These are phyloP conservation scores for Boletus patriciae DNA, from an alignment of 768 basidiomycete genomes.

Conservation along the genomic window DNA sequence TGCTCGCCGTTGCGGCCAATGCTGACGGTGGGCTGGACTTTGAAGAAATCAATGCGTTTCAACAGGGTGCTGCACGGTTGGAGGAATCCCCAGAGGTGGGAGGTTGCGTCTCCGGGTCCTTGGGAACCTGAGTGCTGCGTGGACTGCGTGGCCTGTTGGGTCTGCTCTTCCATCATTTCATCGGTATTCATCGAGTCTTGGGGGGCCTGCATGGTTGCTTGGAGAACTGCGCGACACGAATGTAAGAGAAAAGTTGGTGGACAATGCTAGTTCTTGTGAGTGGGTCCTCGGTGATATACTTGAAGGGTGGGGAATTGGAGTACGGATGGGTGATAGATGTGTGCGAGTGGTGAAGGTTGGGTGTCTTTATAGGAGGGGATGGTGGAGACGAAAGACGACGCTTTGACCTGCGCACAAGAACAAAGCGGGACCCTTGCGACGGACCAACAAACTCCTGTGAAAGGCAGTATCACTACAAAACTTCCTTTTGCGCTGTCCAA, in stretches of 20 bases:
- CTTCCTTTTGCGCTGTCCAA: slow-evolving; percentile 1
- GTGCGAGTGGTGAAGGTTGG: not conserved
- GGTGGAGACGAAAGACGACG: not conserved
- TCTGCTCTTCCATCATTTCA: slow-evolving; percentile 33
- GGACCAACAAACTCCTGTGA: slow-evolving; percentile 18
- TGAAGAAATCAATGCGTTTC: slow-evolving; percentile 62
- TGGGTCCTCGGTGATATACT: not conserved
- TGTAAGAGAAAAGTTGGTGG: not conserved
- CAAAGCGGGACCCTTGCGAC: slow-evolving; percentile 15
- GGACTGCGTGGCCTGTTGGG: slow-evolving; percentile 42
- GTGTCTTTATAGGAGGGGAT: slow-evolving; percentile 21
- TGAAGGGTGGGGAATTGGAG: not conserved
- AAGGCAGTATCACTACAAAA: slow-evolving; percentile 15
- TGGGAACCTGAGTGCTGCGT: slow-evolving; percentile 39
- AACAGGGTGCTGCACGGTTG: slow-evolving; percentile 58
- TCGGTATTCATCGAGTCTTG: slow-evolving; percentile 29
- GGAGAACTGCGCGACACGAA: not conserved
- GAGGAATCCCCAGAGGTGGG: slow-evolving; percentile 68
- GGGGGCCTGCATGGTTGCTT: slow-evolving; percentile 15
- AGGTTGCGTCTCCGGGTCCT: slow-evolving; percentile 16
- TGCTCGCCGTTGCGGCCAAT: slow-evolving; percentile 52
- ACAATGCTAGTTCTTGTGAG: not conserved
- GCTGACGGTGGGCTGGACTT: slow-evolving; percentile 45
- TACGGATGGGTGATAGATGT: not conserved
- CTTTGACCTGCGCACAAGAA: slow-evolving; percentile 19